phyloP scores from a whole-genome alignment of 1,284 basidiomycete species.

The Pascua guehoae region DNA sequence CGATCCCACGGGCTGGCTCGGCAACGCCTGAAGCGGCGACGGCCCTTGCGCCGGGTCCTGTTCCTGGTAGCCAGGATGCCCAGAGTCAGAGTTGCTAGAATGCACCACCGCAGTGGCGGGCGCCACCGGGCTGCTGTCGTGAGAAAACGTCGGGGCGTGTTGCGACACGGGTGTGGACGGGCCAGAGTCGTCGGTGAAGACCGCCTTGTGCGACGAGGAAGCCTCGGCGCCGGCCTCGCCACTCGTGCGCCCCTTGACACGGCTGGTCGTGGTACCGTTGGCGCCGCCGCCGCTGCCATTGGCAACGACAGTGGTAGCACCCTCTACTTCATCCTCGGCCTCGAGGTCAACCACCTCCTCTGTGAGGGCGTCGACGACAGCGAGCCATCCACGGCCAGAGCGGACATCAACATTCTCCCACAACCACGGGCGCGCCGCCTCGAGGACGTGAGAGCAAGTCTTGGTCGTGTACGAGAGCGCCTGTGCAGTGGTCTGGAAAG shows the following conservation, averaged over 20 bases:
- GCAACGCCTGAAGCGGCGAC: background rate
- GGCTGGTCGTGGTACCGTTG: background rate
- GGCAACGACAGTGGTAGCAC: background rate
- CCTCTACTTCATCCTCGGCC: conserved; percentile 7
- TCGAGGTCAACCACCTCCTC: conserved; percentile 38
- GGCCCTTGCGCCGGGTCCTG: too few species aligned
- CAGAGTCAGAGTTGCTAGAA: too few species aligned
- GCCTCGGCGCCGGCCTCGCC: background rate
- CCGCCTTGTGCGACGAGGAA: too few species aligned
- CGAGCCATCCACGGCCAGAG: conserved; percentile 47
- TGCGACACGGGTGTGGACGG: background rate
- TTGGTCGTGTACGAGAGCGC: conserved; percentile 27
- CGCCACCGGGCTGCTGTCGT: too few species aligned
- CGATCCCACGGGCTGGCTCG: background rate
- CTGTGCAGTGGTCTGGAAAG: conserved; percentile 18
- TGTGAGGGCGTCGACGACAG: conserved; percentile 47
- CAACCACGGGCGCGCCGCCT: conserved; percentile 44
- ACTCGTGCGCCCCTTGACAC: background rate
- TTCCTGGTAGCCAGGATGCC: too few species aligned
- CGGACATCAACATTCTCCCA: conserved; percentile 48
- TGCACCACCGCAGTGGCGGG: too few species aligned
- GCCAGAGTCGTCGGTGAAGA: background rate
- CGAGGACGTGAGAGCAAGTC: conserved; percentile 26
- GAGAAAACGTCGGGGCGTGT: too few species aligned
- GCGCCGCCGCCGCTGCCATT: background rate